Evolutionary conservation across 2,329 filamentous ascomycete species (phyloP), one percentile per base, ranked within the genome.

Genomic region (Sclerotinia trifoliorum): DNA sequence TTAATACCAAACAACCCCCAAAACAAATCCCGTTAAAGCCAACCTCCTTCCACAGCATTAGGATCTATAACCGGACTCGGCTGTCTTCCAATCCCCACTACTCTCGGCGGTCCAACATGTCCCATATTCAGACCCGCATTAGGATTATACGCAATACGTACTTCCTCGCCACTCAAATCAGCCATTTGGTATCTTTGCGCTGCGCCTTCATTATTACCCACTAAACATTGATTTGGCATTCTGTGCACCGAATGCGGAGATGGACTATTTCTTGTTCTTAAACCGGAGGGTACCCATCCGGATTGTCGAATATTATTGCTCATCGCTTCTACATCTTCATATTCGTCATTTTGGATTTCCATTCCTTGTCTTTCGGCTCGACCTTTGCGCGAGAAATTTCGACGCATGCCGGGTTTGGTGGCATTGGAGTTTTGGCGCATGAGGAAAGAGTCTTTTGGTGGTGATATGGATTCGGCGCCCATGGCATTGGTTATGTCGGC

Each of bases 381-480:
- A 6, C 65, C 65, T 54, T 67, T 62, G 13, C 65, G 56, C 17
- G 65, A 67, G 35, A 67, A 67, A 55, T 67, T 63, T 3, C 65
- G 24, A 15, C 46, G 44, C 15, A 32, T 51, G 32, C 44, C 19
- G n/a, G 55, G 42, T 6, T 17, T 32, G n/a, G n/a, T 39, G 11
- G 39, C 4, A 1, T 49, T n/a, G 19, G 44, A 51, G 5, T 29
- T 6, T 46, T 62, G 32, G 15, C 56, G 46, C 1, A 26, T 3
- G n/a, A 63, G 55, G 4, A 44, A 67, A 5, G 32, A 42, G 3
- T 44, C 65, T 0, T 42, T 26, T 8, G 56, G 46, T 2, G 65
- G 48, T 15, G 56, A 54, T 6, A 62, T 54, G 26, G 35, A 48
- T 49, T 61, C 65, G 24, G n/a, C 51, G 6, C 48, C 65, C 15